Evolutionary conservation across 352 stramenopile genomes (phyloP).

Genomic region (Blastocystis sp.): DNA sequence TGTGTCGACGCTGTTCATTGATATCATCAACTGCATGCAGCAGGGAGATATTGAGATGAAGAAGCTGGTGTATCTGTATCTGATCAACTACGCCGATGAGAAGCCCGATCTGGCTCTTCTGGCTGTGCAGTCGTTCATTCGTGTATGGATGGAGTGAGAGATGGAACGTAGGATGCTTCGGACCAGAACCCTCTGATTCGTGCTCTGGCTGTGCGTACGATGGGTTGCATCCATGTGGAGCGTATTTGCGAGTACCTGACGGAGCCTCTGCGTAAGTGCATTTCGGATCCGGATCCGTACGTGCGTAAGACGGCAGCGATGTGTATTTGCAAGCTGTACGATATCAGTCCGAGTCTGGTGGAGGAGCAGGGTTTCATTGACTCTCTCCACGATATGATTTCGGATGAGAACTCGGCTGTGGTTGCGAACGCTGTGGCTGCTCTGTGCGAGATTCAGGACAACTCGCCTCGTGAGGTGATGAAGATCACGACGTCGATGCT

Average conservation of each 20-base stretch:
- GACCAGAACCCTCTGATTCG: constrained; percentile 83
- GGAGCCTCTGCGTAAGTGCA: constrained; percentile 81
- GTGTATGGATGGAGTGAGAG: constrained; percentile 58
- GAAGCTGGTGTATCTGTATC: constrained; percentile 97
- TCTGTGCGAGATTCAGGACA: constrained; percentile 89
- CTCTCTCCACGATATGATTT: constrained; percentile 91
- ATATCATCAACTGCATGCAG: constrained; percentile 98
- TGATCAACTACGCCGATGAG: constrained; percentile 99
- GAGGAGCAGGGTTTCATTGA: constrained; percentile 86
- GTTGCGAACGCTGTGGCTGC: constrained; percentile 96
- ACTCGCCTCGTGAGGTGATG: constrained; percentile 80
- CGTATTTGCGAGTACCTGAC: constrained; percentile 96
- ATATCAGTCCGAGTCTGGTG: constrained; percentile 91
- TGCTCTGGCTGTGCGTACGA: constrained; percentile 92
- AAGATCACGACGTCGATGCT: constrained; percentile 88
- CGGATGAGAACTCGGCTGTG: constrained; percentile 85
- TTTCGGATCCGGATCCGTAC: constrained; percentile 86
- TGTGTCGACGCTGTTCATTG: constrained; percentile 93
- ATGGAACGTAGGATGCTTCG: constrained; percentile 69
- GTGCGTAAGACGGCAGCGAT: constrained; percentile 96
- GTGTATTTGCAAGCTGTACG: constrained; percentile 97
- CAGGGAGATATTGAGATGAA: constrained; percentile 85
- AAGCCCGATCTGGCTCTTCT: constrained; percentile 94
- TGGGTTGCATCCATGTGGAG: constrained; percentile 97
- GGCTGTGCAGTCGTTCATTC: constrained; percentile 96